Base-by-base conservation (phyloP, 169 alveolate species). In the Theileria parva region DNA sequence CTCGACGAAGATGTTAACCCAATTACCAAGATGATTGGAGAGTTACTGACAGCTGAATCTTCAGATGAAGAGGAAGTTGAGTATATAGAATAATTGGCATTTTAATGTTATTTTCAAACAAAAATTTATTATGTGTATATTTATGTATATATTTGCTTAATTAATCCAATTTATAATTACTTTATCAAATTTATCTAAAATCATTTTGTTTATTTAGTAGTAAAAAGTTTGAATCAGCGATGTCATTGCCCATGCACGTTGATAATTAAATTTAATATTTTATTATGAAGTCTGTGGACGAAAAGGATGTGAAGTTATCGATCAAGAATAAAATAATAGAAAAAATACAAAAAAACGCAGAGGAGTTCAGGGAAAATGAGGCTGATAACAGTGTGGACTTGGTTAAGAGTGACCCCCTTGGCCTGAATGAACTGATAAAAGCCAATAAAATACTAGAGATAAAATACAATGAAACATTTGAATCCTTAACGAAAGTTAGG, bases 1-100 rank as follows among this genome's bases (percentile, higher is more conserved):
- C 81, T 93, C 64, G 96, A 93, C 85, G 90, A 93, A 77, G 96
- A 92, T n/a, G 95, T 94, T 11, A 80, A 95, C 30, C 80, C 93
- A 34, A 79, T 93, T 72, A 93, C 88, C n/a, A 92, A 85, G 86
- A 88, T 93, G 91, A 50, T 93, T 53, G 95, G 94, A 25, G 95
- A 93, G 39, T 60, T 93, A 15, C 85, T 86, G 48, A 74, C 85
- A 28, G 85, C 80, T 44, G 94, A 89, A 19, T 83, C 92, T 37
- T 86, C 88, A 17, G 95, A 93, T 44, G 95, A 91, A 21, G 96
- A 92, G 60, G 95, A 92, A 67, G 91, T 84, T 21, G 60, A 65
- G 34, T 88, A 86, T 13, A 81, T 85, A 11, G 92, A 57, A 28
- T 61, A 72, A 59, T 27, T 30, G 1, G 8, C 53, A 44, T 44